Conservation (phyloP, 495 filamentous ascomycete genomes). For the Peziza echinospora region DNA sequence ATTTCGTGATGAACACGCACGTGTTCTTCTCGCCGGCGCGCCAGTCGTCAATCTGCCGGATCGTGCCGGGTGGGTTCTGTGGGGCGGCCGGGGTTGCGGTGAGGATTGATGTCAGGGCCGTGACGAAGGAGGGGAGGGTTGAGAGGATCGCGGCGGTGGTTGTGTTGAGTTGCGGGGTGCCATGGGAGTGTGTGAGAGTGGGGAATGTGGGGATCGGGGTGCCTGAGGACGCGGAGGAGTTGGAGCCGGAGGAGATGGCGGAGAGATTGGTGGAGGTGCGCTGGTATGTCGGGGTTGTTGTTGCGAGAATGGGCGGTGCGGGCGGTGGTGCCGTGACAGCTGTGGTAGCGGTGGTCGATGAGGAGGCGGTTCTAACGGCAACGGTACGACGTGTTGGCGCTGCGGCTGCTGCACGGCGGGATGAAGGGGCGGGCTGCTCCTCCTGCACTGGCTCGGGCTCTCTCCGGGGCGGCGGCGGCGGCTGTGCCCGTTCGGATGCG, state of each 20-base stretch:
- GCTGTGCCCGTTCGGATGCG: no score
- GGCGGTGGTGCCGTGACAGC: neutral
- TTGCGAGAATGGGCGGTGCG: neutral
- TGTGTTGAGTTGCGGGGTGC: slow-evolving; percentile 13
- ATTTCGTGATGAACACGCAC: slow-evolving; percentile 46
- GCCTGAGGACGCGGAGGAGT: slow-evolving; percentile 9
- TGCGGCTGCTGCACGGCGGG: neutral
- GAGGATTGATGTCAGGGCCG: slow-evolving; percentile 11
- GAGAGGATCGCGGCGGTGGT: slow-evolving; percentile 10
- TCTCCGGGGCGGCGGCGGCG: neutral
- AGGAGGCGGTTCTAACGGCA: neutral
- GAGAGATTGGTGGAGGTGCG: no score
- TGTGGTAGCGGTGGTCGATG: neutral
- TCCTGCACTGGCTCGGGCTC: neutral
- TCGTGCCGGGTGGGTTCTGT: slow-evolving; percentile 9
- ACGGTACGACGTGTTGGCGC: neutral
- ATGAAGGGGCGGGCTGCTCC: neutral
- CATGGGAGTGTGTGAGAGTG: slow-evolving; percentile 12
- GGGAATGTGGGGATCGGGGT: slow-evolving; percentile 3
- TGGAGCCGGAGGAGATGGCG: no score
- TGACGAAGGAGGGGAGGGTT: slow-evolving; percentile 12
- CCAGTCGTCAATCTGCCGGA: slow-evolving; percentile 10
- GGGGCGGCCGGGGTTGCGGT: slow-evolving; percentile 7
- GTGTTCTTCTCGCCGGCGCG: slow-evolving; percentile 12
- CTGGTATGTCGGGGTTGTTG: slow-evolving; percentile 1